Evolutionary conservation across 2,329 filamentous ascomycete species (phyloP), one percentile per base, ranked within the genome.

Genomic region (Fusarium penzigii): DNA sequence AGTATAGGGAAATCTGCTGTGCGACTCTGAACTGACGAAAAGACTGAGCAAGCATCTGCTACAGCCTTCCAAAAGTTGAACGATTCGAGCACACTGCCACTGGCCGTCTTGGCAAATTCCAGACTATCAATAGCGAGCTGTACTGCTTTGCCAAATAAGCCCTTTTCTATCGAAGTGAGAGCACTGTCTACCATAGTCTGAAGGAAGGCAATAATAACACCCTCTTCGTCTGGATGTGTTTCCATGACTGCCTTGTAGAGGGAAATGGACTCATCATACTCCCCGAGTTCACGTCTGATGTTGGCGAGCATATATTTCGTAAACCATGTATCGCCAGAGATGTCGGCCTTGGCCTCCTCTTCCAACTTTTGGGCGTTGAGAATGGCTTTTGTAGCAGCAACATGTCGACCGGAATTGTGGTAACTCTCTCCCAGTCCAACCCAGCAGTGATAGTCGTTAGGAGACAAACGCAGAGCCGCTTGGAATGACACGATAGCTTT

Each of bases 351-450:
- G 0, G 81, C 70, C 1, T 79, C 78, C 29, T 83, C 78, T 56
- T 93, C 89, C 5, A 96, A 78, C 48, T 82, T 83, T 66, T 93
- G 87, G 0, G 93, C 94, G 65, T 96, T 89, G 34, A 89, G 78
- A 60, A 97, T 94, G 1, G 94, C 92, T 66, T 94, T 93, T 4
- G 89, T 90, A 1, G 94, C 93, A n/a, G 94, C 93, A 53, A 97
- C 89, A 66, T 95, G 95, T 56, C 93, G 83, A 10, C 94, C 93
- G 14, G 92, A 96, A 62, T 90, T 94, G 68, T 97, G 89, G 66
- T 99, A 99, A 66, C 92, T 96, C 73, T 99, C 94, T n/a, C 93
- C 94, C 2, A 99, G 80, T 1, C 94, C 94, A 20, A 99, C 89
- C 85, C 93, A 99, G 0, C 90, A 96, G 72, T 99, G 89, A 66